Base-by-base conservation (phyloP, 495 filamentous ascomycete genomes). In the Annulohypoxylon stygium region DNA sequence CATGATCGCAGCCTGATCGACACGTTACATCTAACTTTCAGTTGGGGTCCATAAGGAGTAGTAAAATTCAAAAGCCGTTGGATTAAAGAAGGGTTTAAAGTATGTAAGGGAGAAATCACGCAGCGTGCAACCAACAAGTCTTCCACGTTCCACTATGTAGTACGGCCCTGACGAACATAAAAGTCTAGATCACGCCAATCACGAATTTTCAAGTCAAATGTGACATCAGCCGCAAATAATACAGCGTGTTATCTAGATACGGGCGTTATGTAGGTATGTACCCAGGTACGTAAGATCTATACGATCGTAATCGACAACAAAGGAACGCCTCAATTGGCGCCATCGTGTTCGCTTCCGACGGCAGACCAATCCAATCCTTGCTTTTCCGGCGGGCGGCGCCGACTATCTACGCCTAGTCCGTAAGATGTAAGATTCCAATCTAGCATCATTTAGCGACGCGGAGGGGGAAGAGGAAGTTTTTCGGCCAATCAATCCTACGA, bases 171-270 rank as follows among this genome's bases (percentile, higher is more conserved):
- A 39, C 36, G 30, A 30, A 30, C 30, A 30, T 36, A 47, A 36
- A 61, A 47, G 57, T 45, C 65, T 69, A 69, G 65, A 53, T 36
- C 43, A 11, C 41, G 33, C 41, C 25, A 18, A 26, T 59, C 8
- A 26, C 12, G 54, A 18, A 43, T 54, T 54, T 47, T 45, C 16
- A 37, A 9, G n/a, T 55, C 45, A 45, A 16, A 51, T 45, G 61
- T 62, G 58, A 69, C 47, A 61, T 68, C 55, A 68, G 57, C 54
- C 34, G 26, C 61, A 53, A 51, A 51, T 64, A 53, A n/a, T 10
- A 61, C 41, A 14, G n/a, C 11, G 30, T 48, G n/a, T 48, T 48
- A 39, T 47, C 30, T 30, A 30, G 30, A 30, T 30, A 30, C 30
- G 30, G 30, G 30, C 30, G 30, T 30, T 30, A 45, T 14, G 3